These are phyloP conservation scores for Cytospora paraplurivora DNA, from an alignment of 2,329 filamentous ascomycete genomes.

Conservation along the genomic window DNA sequence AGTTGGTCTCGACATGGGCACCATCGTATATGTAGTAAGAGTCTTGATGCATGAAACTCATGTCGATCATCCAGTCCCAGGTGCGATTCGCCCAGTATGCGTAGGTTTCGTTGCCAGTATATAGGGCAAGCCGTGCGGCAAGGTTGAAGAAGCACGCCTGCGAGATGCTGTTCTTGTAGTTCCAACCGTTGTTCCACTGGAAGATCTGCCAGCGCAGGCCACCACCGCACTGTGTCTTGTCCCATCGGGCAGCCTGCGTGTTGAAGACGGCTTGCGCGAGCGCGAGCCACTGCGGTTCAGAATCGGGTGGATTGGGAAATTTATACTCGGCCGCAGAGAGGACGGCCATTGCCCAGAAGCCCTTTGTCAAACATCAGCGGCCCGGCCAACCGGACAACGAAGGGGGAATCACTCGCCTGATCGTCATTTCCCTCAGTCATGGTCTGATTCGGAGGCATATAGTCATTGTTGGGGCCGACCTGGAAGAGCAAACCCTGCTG, in stretches of 20 bases:
- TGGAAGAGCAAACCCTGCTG: conserved; percentile 72
- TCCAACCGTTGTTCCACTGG: conserved; percentile 78
- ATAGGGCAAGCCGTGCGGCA: conserved; percentile 61
- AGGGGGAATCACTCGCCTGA: conserved; percentile 41
- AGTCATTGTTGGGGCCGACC: conserved; percentile 69
- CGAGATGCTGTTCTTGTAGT: conserved; percentile 38
- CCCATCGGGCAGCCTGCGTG: conserved; percentile 72
- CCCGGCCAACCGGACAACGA: too few species aligned
- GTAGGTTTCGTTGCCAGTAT: conserved; percentile 74
- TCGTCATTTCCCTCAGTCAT: conserved; percentile 70
- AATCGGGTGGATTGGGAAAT: conserved; percentile 58
- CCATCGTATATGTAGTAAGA: conserved; percentile 61
- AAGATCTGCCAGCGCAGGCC: conserved; percentile 83
- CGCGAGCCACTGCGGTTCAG: conserved; percentile 64
- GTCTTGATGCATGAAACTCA: conserved; percentile 56
- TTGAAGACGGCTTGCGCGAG: conserved; percentile 78
- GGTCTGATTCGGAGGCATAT: conserved; percentile 72
- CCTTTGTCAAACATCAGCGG: conserved; percentile 34
- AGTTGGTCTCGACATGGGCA: conserved; percentile 57
- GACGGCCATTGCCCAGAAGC: conserved; percentile 68
- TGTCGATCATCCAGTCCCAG: conserved; percentile 65
- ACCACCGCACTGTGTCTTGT: conserved; percentile 64
- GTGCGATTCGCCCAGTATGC: conserved; percentile 70
- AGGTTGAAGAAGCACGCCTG: conserved; percentile 54
- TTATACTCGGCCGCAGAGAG: conserved; percentile 69